A percentile compares a stretch with the other conserved stretches of the same genome.
phyloP scores from a whole-genome alignment of 73 alveolate genomes.

The Paramecium pentaurelia region DNA sequence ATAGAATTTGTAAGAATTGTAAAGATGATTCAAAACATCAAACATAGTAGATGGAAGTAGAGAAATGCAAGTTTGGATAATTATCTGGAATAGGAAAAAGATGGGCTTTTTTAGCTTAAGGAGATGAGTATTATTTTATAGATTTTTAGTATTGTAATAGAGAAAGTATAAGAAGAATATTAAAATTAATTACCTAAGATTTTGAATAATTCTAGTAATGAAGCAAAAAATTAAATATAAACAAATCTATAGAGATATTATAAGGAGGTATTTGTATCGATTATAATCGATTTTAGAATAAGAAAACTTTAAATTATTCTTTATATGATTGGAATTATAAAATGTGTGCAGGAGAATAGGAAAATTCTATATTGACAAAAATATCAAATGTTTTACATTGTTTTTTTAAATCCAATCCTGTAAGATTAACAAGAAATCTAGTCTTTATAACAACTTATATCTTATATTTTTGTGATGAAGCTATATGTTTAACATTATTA shows the following conservation, averaged over 20 bases:
- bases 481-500: neutral
- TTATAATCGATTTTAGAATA: neutral
- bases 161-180: neutral
- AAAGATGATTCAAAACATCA: neutral
- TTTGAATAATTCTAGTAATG: neutral
- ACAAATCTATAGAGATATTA: neutral
- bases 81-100: constrained; percentile 27
- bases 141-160: neutral
- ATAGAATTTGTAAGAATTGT: constrained; percentile 30
- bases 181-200: neutral
- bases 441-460: neutral
- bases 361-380: neutral
- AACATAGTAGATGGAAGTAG: neutral
- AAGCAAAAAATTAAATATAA: neutral
- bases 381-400: neutral
- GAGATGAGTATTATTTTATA: neutral
- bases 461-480: constrained; percentile 43
- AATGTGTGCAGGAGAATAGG: neutral
- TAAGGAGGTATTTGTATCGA: neutral
- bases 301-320: neutral
- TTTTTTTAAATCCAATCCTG: neutral
- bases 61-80: neutral
- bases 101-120: neutral
- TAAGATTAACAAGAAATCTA: neutral
- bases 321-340: constrained; percentile 9